Percentiles rank a stretch among this genome's conserved stretches.
Conservation (phyloP, 148 eudicot species). For the Rhododendron vialii region DNA sequence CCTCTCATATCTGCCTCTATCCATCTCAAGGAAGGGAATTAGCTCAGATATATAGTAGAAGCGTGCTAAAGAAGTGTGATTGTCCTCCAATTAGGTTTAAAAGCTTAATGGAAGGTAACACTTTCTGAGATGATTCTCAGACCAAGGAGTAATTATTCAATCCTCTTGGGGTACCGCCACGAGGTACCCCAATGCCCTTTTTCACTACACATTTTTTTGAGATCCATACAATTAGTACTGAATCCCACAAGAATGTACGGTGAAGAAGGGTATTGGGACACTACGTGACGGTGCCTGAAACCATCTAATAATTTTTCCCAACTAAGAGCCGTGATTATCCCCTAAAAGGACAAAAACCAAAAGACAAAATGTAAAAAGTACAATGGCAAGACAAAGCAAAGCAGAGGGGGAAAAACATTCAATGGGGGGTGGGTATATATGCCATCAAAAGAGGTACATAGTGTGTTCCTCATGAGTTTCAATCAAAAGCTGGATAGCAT, state of each 20-base stretch:
- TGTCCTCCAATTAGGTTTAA: background rate
- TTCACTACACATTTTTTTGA: background rate
- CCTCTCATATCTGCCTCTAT: no score
- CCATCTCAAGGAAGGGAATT: no score
- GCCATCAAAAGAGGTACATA: conserved; percentile 11
- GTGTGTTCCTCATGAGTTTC: conserved; percentile 19
- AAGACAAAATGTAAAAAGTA: background rate
- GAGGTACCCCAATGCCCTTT: background rate
- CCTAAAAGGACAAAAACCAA: conserved; percentile 2
- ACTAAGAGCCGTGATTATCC: conserved; percentile 1
- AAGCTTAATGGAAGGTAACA: background rate
- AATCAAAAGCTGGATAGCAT: background rate
- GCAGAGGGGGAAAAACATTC: background rate
- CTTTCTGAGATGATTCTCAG: background rate
- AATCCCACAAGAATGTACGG: background rate
- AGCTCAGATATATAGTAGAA: background rate
- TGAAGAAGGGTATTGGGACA: background rate
- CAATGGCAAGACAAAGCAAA: background rate
- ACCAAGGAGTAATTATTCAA: background rate
- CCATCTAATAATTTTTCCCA: background rate
- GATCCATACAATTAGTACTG: background rate
- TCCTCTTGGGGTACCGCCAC: background rate
- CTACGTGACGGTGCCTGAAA: background rate
- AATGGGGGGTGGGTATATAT: conserved; percentile 17
- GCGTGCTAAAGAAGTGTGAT: background rate